Base-by-base conservation (phyloP, 2,329 filamentous ascomycete species). In the Fusarium piperis region DNA sequence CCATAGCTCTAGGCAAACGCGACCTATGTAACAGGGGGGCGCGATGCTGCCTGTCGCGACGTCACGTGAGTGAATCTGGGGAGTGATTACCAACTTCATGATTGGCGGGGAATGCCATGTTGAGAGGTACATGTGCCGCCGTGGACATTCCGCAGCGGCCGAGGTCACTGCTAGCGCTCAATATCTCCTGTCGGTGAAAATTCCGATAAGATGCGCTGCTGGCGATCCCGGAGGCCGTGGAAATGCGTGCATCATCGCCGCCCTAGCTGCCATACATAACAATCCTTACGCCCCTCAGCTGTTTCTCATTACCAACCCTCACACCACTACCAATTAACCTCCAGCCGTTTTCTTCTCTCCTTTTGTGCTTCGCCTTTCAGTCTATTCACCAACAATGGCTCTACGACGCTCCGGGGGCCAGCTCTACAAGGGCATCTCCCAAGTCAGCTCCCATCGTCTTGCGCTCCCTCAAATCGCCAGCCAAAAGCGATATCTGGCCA, bases 401-500 rank as follows among this genome's bases (percentile, higher is more conserved):
- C 68, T 78, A 46, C 78, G 77, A 69, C 68, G 74, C 66, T 78
- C 79, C 23, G 68, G 78, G 61, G 73, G 77, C 62, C 76, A 78
- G 64, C 72, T 83, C 65, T 75, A 72, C 44, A 75, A 69, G 64
- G 71, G 75, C 52, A 63, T 79, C 20, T 70, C 75, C 52, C 74
- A 76, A 52, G 72, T 64, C 53, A 58, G 71, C 30, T 71, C 76
- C n/a, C 74, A 73, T 65, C 75, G 75, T 33, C 62, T 81, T 64
- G 67, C 71, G 63, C 62, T 79, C 28, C 75, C 79, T 41, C 80
- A 79, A 62, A 70, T 79, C 32, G 71, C 76, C 46, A 72, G 73
- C 53, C 77, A 82, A 59, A 76, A 66, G 62, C 76, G 81, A 67
- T 69, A 77, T 33, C 71, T 84, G 56, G 81, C 82, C 59, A 83